Percentiles rank a stretch among this genome's conserved stretches.
phyloP scores from a whole-genome alignment of 2,329 filamentous ascomycete genomes.

The Colletotrichum sp. region DNA sequence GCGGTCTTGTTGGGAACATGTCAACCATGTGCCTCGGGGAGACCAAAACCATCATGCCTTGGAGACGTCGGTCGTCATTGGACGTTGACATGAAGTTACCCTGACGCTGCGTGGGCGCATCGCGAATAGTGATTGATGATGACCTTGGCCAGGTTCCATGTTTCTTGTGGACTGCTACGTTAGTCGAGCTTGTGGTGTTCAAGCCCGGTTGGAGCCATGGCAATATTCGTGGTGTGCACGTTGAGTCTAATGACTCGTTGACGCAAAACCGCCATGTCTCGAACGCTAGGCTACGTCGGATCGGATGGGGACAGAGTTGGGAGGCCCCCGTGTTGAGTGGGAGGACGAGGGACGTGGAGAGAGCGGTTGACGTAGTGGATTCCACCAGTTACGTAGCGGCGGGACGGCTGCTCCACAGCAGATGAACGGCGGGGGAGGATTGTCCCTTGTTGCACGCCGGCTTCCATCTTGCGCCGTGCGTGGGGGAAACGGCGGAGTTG shows the following conservation, averaged over 20 bases:
- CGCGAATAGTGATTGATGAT: background rate
- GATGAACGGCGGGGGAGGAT: constrained; percentile 10
- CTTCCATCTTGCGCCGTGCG: background rate
- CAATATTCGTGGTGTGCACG: background rate
- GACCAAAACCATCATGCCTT: background rate
- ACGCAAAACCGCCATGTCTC: background rate
- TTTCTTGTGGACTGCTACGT: background rate
- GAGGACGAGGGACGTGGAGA: background rate
- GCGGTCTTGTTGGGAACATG: background rate
- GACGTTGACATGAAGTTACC: background rate
- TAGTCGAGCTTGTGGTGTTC: background rate
- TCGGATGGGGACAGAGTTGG: background rate
- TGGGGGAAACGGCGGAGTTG: background rate
- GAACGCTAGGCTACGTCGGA: constrained; percentile 4
- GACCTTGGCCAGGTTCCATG: background rate
- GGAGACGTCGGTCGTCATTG: background rate
- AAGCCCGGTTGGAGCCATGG: background rate
- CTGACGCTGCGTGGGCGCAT: background rate
- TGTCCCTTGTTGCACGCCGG: background rate
- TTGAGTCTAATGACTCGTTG: constrained; percentile 9
- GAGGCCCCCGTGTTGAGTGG: background rate
- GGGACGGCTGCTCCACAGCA: background rate
- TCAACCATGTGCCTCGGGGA: background rate
- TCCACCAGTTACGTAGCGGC: constrained; percentile 8
- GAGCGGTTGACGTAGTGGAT: constrained; percentile 11